Evolutionary conservation across 2,329 filamentous ascomycete species (phyloP), one percentile per base, ranked within the genome.

Genomic region (Calonectria hongkongensis): DNA sequence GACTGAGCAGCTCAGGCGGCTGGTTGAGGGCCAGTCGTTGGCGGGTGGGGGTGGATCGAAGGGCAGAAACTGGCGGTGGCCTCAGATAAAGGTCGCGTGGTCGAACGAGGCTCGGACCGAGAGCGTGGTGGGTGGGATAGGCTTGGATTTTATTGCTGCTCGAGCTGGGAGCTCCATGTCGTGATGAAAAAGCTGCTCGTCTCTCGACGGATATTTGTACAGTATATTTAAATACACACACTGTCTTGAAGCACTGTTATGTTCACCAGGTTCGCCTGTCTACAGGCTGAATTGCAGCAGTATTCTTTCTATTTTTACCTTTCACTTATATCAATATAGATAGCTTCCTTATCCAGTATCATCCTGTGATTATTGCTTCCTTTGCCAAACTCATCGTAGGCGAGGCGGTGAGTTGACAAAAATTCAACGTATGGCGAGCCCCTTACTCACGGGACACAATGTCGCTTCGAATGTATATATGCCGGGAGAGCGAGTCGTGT

Each of bases 131-230:
- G 74, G 75, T 72, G 75, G 65, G 77, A 51, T 78, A 64, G 30
- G 21, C 41, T 73, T 68, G 73, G 74, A 75, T 74, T 72, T 73
- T 72, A 78, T 73, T 71, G 72, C 70, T 66, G 71, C 68, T 58
- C 45, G 65, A 69, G 67, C 68, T 48, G 69, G 51, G 68, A 65
- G 50, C 30, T 65, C 66, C 62, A 51, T 68, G 65, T 62, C 66
- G 65, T 70, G 73, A 73, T 70, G 50, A 74, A 69, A 74, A 58
- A 73, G 67, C 64, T 63, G 66, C 41, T 7, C 58, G 28, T n/a
- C 56, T 62, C 54, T 68, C 64, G 39, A 47, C 18, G 9, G 41
- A 33, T 27, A n/a, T 63, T 56, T 36, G 18, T 8, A 79, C 74
- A 78, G 78, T 79, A 74, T 47, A 41, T 16, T 12, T 48, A 3